These are phyloP conservation scores for Linanthus parryae DNA, from an alignment of 148 eudicot genomes.

Conservation along the genomic window DNA sequence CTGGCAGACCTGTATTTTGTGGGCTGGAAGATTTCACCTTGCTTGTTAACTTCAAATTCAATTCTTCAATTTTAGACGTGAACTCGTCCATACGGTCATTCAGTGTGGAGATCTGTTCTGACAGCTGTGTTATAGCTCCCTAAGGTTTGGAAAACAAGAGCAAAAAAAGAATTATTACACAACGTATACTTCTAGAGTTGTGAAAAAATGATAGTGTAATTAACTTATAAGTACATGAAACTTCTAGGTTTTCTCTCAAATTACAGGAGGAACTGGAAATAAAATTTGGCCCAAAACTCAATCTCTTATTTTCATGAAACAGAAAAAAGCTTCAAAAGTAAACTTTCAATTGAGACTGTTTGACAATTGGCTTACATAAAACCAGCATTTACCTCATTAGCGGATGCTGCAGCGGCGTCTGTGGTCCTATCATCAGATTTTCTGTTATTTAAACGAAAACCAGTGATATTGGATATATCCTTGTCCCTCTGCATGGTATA, in stretches of 20 bases:
- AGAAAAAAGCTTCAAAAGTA: too few relatives aligned
- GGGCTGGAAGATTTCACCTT: slow-evolving; percentile 42
- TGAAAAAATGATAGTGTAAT: too few relatives aligned
- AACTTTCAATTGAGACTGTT: too few relatives aligned
- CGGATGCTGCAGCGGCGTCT: slow-evolving; percentile 34
- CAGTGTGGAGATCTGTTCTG: slow-evolving; percentile 80
- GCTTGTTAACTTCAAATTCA: slow-evolving; percentile 49
- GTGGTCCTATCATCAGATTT: slow-evolving; percentile 43
- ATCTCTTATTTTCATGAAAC: too few relatives aligned
- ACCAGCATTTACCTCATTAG: slow-evolving; percentile 56
- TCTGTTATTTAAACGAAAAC: slow-evolving; percentile 34
- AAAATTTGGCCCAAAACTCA: too few relatives aligned
- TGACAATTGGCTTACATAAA: too few relatives aligned
- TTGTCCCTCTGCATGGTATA: slow-evolving; percentile 61
- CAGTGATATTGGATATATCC: slow-evolving; percentile 33
- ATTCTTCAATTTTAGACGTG: slow-evolving; percentile 65
- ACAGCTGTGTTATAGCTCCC: slow-evolving; percentile 59
- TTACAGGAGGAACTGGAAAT: too few relatives aligned
- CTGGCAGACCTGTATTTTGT: slow-evolving; percentile 37
- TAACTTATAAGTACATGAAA: too few relatives aligned
- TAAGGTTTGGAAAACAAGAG: slow-evolving; percentile 12
- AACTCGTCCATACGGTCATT: slow-evolving; percentile 90
- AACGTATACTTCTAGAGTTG: not conserved
- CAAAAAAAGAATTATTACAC: not conserved
- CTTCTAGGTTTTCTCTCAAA: too few relatives aligned